Base-by-base conservation (phyloP, 805 yeast genomes). In the Candida succiphila region DNA sequence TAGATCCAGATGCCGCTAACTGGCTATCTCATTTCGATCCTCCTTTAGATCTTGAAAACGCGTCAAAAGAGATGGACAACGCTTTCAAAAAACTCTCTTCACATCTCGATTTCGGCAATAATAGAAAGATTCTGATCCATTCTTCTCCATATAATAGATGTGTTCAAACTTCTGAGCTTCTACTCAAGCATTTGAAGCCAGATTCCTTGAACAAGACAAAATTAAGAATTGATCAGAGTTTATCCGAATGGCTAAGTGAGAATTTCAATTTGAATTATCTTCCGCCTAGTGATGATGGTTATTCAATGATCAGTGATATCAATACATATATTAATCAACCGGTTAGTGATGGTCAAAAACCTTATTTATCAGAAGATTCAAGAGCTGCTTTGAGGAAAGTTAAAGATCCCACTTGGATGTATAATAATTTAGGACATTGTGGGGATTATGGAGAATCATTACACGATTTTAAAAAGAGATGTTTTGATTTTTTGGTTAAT, bases 281-380 rank as follows among this genome's bases (percentile, higher is more conserved):
- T 30, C 71, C 70, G 2, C 70, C 70, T 6, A 64, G 63, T 38
- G 70, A 65, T 44, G 61, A 59, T 35, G 71, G 71, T 12, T 56
- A 53, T 9, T 52, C 66, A 1, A 45, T 65, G 45, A 46, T 61
- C 17, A 55, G 56, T 38, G 54, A 58, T 31, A 57, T 65, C 7
- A 54, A 61, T 27, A 56, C 56, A 18, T 65, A 63, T 42, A 37
- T 65, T 22, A 54, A 54, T 19, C 40, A 36, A 26, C 40, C 40
- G 2, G 40, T 25, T 10, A 18, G 26, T 25, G 17, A 18, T 17
- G 45, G 49, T 8, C 44, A 37, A 18, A 36, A 38, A 29, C 20
- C 5, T 10, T 41, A 41, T 15, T 45, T 57, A 7, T 41, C 41
- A 12, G n/a, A 17, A 13, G 22, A 29, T 7, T 42, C 57, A 1